Evolutionary conservation across 352 stramenopile genomes (phyloP).

Genomic region (Pythium oligandrum): DNA sequence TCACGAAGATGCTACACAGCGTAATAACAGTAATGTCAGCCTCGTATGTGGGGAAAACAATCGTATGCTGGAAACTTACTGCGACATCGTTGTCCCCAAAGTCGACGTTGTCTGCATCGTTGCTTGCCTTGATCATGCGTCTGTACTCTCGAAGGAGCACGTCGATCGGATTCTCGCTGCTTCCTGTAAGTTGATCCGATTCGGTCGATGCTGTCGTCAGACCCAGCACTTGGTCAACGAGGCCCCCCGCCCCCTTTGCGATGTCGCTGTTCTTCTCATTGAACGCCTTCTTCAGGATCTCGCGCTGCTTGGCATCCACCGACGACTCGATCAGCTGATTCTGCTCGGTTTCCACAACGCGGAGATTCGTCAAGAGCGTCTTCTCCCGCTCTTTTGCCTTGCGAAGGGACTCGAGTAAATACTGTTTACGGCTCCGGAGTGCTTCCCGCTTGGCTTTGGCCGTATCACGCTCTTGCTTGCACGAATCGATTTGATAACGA

Average conservation of each 20-base stretch:
- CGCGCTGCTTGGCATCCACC: conserved; percentile 23
- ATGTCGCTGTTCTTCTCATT: conserved; percentile 15
- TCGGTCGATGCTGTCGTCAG: neutral
- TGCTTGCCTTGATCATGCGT: conserved; percentile 25
- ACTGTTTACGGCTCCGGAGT: conserved; percentile 16
- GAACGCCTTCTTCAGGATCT: conserved; percentile 25
- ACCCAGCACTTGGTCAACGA: conserved; percentile 7
- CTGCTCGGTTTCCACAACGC: conserved; percentile 25
- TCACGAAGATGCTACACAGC: conserved; percentile 29
- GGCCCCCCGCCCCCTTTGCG: neutral
- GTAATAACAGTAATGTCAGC: neutral
- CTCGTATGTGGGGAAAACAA: neutral
- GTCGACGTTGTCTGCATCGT: conserved; percentile 24
- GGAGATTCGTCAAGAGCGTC: conserved; percentile 19
- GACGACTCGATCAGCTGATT: neutral
- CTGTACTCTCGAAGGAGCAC: conserved; percentile 31
- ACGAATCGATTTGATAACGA: conserved; percentile 21
- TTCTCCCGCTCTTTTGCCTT: conserved; percentile 21
- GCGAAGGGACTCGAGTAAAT: conserved; percentile 21
- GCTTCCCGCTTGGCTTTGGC: conserved; percentile 15
- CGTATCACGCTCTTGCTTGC: conserved; percentile 30
- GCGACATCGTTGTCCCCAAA: conserved; percentile 36
- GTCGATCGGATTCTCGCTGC: conserved; percentile 22
- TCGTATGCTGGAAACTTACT: conserved; percentile 8
- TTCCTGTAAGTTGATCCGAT: neutral